phyloP scores from a whole-genome alignment of 2,329 filamentous ascomycete species.

The Claviceps fusiformis region DNA sequence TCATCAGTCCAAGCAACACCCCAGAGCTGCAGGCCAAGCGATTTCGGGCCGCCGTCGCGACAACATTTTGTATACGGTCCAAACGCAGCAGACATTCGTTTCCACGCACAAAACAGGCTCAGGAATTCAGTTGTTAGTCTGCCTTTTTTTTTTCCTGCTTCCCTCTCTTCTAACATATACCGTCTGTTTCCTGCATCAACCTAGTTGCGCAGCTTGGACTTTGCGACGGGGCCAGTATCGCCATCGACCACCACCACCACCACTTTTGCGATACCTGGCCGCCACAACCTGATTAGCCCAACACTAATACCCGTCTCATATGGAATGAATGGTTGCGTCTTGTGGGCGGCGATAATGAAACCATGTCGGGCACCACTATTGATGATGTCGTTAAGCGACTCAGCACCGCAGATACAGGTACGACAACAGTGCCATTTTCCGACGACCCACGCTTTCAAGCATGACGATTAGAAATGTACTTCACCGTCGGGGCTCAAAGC shows the following conservation, averaged over 20 bases:
- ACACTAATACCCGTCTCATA: slow-evolving; percentile 15
- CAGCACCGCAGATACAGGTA: slow-evolving; percentile 42
- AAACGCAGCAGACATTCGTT: slow-evolving; percentile 3
- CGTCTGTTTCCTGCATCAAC: background rate
- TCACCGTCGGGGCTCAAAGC: background rate
- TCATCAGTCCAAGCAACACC: background rate
- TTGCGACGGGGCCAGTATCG: slow-evolving; percentile 8
- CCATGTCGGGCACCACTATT: slow-evolving; percentile 47
- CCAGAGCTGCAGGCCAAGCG: slow-evolving; percentile 7
- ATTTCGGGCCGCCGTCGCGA: slow-evolving; percentile 1
- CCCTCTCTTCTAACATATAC: background rate
- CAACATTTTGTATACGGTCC: background rate
- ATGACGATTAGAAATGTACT: background rate
- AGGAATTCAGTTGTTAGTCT: background rate
- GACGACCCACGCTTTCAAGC: background rate
- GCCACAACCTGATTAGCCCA: slow-evolving; percentile 9
- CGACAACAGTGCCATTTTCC: slow-evolving; percentile 9
- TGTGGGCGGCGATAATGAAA: slow-evolving; percentile 32
- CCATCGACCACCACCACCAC: slow-evolving; percentile 7
- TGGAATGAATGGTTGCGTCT: slow-evolving; percentile 22
- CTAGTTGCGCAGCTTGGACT: slow-evolving; percentile 5
- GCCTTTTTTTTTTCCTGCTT: background rate
- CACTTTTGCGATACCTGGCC: slow-evolving; percentile 3
- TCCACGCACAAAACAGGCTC: background rate
- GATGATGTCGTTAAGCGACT: slow-evolving; percentile 52